Base-by-base conservation (phyloP, 257 asterid species). In the Ehretia macrophylla region DNA sequence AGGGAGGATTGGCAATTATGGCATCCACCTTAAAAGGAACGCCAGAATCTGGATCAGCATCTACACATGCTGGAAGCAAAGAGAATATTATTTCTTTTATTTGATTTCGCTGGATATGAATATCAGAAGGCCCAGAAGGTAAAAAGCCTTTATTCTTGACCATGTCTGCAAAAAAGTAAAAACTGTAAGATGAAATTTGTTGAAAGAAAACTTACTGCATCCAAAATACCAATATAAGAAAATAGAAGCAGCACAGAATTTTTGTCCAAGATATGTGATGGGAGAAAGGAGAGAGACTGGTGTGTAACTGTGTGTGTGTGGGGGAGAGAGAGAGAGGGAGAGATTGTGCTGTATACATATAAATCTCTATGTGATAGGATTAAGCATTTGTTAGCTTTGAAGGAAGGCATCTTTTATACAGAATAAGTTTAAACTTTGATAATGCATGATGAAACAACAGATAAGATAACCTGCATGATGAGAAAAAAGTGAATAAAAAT, bases 1-100 rank as follows among this genome's bases (percentile, higher is more conserved):
- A 96, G 60, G 96, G 96, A 47, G 98, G 98, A 42, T 87, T 91
- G 65, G 98, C 95, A 65, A 91, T 85, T 65, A 91, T 91, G 47
- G 96, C 95, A 59, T 85, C 86, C 60, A 57, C 86, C 67, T 76
- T 73, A 74, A 91, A 91, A 32, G 80, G 79, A 75, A 82, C 67
- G 5, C 68, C 53, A 8, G 94, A 75, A 60, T 83, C 84, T 9
- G 86, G 94, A 73, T 87, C 95, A 0, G 86, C 77, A 55, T 73
- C 85, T 52, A 52, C 60, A 59, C 96, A 91, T 27, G 96, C 96
- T 13, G 87, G 88, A 60, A 75, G 82, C 52, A 91, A 73, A 66
- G 96, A 85, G 77, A 81, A 85, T 62, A 91, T 71, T 17, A 91
- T 87, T 8, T 83, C 90, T 74, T 76, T 82, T 62, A 90, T 83